These are phyloP conservation scores for Fusarium verticillioides DNA, from an alignment of 2,329 filamentous ascomycete genomes.

Conservation along the genomic window DNA sequence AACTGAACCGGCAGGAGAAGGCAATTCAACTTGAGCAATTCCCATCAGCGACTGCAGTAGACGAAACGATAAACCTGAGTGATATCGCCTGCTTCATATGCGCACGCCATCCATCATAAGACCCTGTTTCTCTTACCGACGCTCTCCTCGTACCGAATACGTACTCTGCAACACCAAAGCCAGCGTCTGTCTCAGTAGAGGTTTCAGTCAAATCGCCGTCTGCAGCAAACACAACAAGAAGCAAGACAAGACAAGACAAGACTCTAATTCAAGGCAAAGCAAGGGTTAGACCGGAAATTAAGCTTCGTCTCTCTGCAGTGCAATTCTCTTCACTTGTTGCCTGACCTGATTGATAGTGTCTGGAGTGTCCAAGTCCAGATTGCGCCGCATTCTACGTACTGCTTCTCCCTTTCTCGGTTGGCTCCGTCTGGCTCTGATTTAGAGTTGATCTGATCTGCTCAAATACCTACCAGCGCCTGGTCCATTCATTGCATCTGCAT, in stretches of 20 bases:
- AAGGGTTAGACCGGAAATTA: constrained; percentile 23
- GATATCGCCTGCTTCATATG: constrained; percentile 4
- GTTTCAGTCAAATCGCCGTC: constrained; percentile 35
- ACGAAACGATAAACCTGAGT: constrained; percentile 25
- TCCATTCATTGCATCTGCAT: background rate
- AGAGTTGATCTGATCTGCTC: constrained; percentile 21
- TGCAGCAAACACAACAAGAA: constrained; percentile 27
- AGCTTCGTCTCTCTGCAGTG: constrained; percentile 24
- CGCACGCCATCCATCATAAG: constrained; percentile 7
- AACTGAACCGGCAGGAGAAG: constrained; percentile 9
- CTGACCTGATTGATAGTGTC: background rate
- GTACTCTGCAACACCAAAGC: constrained; percentile 5
- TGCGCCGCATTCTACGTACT: constrained; percentile 26
- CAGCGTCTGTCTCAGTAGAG: constrained; percentile 29
- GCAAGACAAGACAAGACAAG: background rate
- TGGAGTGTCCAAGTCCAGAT: constrained; percentile 10
- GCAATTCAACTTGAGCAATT: constrained; percentile 17
- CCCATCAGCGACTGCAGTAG: constrained; percentile 17
- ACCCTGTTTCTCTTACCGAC: constrained; percentile 1
- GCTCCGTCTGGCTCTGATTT: constrained; percentile 9
- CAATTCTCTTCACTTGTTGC: background rate
- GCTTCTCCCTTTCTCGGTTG: constrained; percentile 28
- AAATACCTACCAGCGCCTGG: constrained; percentile 11
- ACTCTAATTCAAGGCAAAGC: constrained; percentile 4
- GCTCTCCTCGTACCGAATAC: constrained; percentile 10